These are phyloP conservation scores for Wallacemonas collosoma DNA, from an alignment of 208 protist genomes.

Conservation along the genomic window DNA sequence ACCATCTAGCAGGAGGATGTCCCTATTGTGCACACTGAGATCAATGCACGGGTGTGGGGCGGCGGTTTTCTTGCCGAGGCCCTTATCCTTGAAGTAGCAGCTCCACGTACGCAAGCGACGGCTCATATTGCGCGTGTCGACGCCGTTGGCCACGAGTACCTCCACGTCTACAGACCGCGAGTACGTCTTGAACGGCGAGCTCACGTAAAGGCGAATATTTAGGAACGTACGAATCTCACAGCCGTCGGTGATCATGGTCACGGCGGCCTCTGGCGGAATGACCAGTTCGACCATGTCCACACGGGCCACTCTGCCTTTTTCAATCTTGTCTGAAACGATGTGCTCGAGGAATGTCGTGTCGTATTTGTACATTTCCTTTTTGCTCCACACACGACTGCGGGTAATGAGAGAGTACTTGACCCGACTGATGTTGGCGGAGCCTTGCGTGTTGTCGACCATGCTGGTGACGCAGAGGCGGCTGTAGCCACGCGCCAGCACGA, in stretches of 20 bases:
- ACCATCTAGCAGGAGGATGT: slow-evolving; percentile 22
- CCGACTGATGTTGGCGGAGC: slow-evolving; percentile 39
- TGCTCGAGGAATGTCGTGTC: slow-evolving; percentile 21
- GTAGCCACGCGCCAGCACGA: slow-evolving; percentile 24
- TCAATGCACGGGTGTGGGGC: slow-evolving; percentile 31
- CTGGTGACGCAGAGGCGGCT: slow-evolving; percentile 17
- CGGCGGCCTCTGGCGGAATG: slow-evolving; percentile 41
- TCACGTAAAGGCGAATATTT: slow-evolving; percentile 41
- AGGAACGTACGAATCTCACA: slow-evolving; percentile 52
- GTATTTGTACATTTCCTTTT: slow-evolving; percentile 36
- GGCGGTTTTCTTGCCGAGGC: slow-evolving; percentile 20
- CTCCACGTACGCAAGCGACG: slow-evolving; percentile 55
- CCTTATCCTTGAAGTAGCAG: slow-evolving; percentile 44
- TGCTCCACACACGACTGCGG: slow-evolving; percentile 38
- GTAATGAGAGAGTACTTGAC: slow-evolving; percentile 59
- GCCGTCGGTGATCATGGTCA: slow-evolving; percentile 61
- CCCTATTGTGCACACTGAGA: slow-evolving; percentile 31
- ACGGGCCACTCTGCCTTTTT: slow-evolving; percentile 36
- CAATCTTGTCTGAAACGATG: slow-evolving; percentile 20
- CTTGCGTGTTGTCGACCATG: slow-evolving; percentile 64
- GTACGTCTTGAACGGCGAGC: slow-evolving; percentile 40
- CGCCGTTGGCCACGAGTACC: slow-evolving; percentile 55
- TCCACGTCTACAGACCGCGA: slow-evolving; percentile 58
- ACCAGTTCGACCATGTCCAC: slow-evolving; percentile 38
- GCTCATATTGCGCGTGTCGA: slow-evolving; percentile 39